A percentile compares a stretch with the other conserved stretches of the same genome.
phyloP scores from a whole-genome alignment of 306 rosid genomes.

The Citrullus colocynthis region DNA sequence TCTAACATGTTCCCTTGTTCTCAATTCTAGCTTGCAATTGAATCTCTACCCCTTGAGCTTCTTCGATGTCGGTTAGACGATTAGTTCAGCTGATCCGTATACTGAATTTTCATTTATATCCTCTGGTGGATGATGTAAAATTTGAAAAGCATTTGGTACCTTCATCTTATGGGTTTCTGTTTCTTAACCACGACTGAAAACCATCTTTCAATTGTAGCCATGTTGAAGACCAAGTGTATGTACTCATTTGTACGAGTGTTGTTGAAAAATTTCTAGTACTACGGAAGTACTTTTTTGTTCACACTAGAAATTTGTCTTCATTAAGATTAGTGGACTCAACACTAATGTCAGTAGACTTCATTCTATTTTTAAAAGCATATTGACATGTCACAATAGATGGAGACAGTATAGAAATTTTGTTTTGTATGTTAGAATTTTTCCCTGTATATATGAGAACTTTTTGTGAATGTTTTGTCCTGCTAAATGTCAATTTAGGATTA shows the following conservation, averaged over 20 bases:
- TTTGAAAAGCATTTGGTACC: neutral
- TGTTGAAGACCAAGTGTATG: neutral
- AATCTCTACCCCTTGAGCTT: conserved; percentile 75
- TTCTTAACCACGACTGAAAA: too few relatives aligned
- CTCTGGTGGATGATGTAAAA: neutral
- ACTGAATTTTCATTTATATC: neutral
- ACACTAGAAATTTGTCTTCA: too few relatives aligned
- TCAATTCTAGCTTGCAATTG: conserved; percentile 63
- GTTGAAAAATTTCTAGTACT: too few relatives aligned
- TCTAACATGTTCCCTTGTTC: conserved; percentile 1
- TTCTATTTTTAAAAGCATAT: too few relatives aligned
- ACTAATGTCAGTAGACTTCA: too few relatives aligned
- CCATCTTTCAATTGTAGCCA: too few relatives aligned
- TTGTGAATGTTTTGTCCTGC: neutral
- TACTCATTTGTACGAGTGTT: too few relatives aligned
- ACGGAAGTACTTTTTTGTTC: too few relatives aligned
- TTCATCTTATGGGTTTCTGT: neutral
- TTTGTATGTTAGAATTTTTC: too few relatives aligned
- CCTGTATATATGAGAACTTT: neutral
- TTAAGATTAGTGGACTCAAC: too few relatives aligned
- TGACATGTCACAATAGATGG: too few relatives aligned
- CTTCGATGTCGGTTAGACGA: conserved; percentile 37
- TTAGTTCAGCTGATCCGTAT: neutral
- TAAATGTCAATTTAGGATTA: neutral
- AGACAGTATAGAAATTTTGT: too few relatives aligned